Percentiles rank a stretch among this genome's conserved stretches.
These are phyloP conservation scores for Penicillium coffeae DNA, from an alignment of 495 filamentous ascomycete species.

Conservation along the genomic window DNA sequence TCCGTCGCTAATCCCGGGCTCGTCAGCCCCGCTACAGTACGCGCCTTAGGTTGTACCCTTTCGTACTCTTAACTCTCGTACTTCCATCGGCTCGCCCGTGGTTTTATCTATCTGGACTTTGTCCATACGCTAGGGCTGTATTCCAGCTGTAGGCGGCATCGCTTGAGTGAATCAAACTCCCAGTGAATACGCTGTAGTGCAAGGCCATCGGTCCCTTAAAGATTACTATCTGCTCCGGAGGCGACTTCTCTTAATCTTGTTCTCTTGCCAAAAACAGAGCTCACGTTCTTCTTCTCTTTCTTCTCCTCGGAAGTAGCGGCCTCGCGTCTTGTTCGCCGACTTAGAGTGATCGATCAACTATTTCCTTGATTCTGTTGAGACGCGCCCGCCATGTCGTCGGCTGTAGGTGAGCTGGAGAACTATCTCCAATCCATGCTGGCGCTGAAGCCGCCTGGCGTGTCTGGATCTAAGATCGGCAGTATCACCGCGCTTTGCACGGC, in stretches of 20 bases:
- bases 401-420: slow-evolving; percentile 85
- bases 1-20: slow-evolving; percentile 14
- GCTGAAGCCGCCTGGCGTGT: slow-evolving; percentile 90
- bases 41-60: slow-evolving; percentile 33
- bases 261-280: not conserved
- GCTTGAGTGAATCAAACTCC: slow-evolving; percentile 18
- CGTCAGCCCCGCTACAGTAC: slow-evolving; percentile 10
- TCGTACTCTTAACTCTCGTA: slow-evolving; percentile 30
- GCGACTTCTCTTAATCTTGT: not conserved
- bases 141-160: slow-evolving; percentile 45
- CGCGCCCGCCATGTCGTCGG: slow-evolving; percentile 61
- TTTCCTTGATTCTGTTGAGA: slow-evolving; percentile 9
- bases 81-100: slow-evolving; percentile 18
- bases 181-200: slow-evolving; percentile 43
- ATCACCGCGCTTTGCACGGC: slow-evolving; percentile 81
- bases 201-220: slow-evolving; percentile 15
- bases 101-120: slow-evolving; percentile 14
- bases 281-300: slow-evolving; percentile 2
- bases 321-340: slow-evolving; percentile 3
- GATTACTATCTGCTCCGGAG: not conserved
- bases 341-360: slow-evolving; percentile 11
- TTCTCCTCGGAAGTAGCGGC: slow-evolving; percentile 2
- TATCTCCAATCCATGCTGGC: slow-evolving; percentile 86
- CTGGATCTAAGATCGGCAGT: slow-evolving; percentile 79
- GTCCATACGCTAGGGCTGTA: slow-evolving; percentile 38